Evolutionary conservation across 2,329 filamentous ascomycete genomes (phyloP).

Genomic region (Beauveria caledonica): DNA sequence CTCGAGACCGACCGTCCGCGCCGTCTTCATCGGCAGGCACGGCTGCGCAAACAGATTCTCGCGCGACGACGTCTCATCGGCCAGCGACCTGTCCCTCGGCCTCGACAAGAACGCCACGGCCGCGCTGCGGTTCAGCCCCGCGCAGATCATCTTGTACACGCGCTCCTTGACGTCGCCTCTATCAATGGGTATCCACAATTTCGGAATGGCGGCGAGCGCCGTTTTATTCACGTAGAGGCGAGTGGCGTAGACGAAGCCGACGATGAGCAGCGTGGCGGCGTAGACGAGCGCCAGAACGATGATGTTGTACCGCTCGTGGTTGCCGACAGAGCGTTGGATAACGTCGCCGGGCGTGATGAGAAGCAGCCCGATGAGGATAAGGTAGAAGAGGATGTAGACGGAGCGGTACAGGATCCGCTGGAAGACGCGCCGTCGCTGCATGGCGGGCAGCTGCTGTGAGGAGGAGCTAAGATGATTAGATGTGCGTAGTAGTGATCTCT

Average conservation of each 20-base stretch:
- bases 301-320: conserved; percentile 65
- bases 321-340: conserved; percentile 66
- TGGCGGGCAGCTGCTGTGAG: conserved; percentile 17
- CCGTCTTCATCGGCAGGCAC: conserved; percentile 18
- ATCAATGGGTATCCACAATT: conserved; percentile 76
- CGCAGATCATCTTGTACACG: conserved; percentile 68
- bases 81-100: conserved; percentile 38
- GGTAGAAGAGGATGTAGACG: conserved; percentile 66
- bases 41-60: conserved; percentile 20
- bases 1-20: conserved; percentile 28
- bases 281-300: conserved; percentile 74
- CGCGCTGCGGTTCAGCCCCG: conserved; percentile 67
- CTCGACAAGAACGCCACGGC: conserved; percentile 70
- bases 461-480: neutral
- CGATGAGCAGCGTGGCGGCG: conserved; percentile 60
- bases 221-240: conserved; percentile 82
- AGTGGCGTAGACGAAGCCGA: conserved; percentile 69
- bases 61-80: conserved; percentile 1
- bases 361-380: conserved; percentile 65
- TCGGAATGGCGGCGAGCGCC: conserved; percentile 74
- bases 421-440: conserved; percentile 19
- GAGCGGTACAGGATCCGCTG: conserved; percentile 68
- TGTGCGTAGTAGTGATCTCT: neutral
- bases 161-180: conserved; percentile 70
- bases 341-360: conserved; percentile 73